Evolutionary conservation across 1,139 yeast species (phyloP), one percentile per base, ranked within the genome.

Genomic region (Magnusiomyces paraingens): DNA sequence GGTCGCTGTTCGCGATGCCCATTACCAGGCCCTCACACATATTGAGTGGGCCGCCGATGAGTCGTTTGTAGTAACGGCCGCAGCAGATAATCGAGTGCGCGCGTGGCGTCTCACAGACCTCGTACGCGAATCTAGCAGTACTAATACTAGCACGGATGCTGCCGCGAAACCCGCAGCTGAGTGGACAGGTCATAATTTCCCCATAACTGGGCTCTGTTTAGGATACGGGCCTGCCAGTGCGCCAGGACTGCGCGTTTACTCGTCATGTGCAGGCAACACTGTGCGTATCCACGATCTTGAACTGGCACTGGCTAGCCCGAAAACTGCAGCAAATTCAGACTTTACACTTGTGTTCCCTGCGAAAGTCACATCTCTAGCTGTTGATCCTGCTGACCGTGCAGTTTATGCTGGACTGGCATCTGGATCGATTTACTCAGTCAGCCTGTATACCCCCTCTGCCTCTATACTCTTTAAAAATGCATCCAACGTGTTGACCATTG

Each of bases 321-420:
- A 41, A 22, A 22, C 42, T 18, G 32, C 43, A 20, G 20, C 44
- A n/a, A 46, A 21, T 3, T 47, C 50, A 3, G 69, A 86, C 20
- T 78, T 91, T 11, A 88, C 96, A 0, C 83, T 88, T 65, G 84
- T 91, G 12, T 70, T 86, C 42, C 80, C 84, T 1, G 66, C 70
- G 29, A 76, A 86, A 0, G 77, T 87, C 11, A 77, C 78, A 21
- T 73, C 85, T 20, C 58, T 93, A 17, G 76, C 82, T 0, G 71
- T 80, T n/a, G 99, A 93, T 66, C 91, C 95, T 0, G 88, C 93
- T 0, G 89, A 84, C 62, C 75, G 98, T 60, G 78, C 82, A 1
- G 58, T 86, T 0, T 93, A 86, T 66, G 81, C 79, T 2, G 98
- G 96, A 1, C 70, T 85, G 36, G 64, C 70, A 1, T 76, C 81